These are phyloP conservation scores for Dichotomopilus funicola DNA, from an alignment of 2,329 filamentous ascomycete species.

Conservation along the genomic window DNA sequence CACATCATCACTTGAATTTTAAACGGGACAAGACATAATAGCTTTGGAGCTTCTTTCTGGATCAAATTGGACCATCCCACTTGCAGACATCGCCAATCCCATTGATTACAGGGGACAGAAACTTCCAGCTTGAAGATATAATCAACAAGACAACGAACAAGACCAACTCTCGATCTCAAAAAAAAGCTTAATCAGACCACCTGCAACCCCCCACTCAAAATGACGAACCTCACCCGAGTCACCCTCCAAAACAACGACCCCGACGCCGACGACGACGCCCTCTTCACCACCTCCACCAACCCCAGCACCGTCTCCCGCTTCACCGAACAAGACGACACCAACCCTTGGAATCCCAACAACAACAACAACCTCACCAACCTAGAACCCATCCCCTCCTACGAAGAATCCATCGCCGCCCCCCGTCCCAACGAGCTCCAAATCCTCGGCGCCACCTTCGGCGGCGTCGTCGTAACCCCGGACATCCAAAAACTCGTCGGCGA, in stretches of 20 bases:
- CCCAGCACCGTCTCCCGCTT: not conserved
- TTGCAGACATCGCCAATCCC: no score
- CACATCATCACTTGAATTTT: no score
- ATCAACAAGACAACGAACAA: no score
- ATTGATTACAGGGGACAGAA: no score
- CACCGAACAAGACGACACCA: not conserved
- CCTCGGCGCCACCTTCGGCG: constrained; percentile 22
- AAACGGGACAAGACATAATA: no score
- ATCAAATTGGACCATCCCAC: no score
- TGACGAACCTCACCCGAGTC: not conserved
- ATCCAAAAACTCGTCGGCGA: constrained; percentile 13
- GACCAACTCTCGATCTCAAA: not conserved
- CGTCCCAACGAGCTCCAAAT: constrained; percentile 12
- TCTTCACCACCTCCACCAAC: not conserved
- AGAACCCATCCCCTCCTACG: constrained; percentile 15
- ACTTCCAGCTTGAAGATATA: no score
- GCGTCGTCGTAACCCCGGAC: constrained; percentile 19
- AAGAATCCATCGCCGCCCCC: constrained; percentile 8
- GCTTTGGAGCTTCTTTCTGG: no score
- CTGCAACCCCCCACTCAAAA: no score
- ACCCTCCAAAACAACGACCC: no score
- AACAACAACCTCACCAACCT: constrained; percentile 1
- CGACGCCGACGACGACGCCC: no score
- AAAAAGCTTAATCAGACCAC: not conserved
- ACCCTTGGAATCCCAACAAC: not conserved